Evolutionary conservation across 2,329 filamentous ascomycete genomes (phyloP).

Genomic region (Penicillium occitanis): DNA sequence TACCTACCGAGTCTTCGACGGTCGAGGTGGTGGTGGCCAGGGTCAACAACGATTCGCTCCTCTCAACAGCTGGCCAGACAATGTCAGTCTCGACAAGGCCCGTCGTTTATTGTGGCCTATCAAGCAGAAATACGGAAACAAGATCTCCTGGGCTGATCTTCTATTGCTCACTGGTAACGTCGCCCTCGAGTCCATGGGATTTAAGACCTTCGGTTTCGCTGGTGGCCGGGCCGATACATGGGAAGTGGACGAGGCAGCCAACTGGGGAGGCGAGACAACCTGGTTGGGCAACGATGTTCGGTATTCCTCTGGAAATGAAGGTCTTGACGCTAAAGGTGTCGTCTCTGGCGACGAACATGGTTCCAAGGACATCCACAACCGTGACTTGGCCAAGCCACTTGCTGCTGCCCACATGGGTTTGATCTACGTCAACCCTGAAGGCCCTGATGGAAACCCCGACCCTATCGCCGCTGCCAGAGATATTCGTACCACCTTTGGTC

Average conservation of each 20-base stretch:
- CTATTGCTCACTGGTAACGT: constrained; percentile 72
- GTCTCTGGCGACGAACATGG: constrained; percentile 44
- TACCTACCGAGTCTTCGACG: constrained; percentile 73
- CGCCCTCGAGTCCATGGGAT: constrained; percentile 73
- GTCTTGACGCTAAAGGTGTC: constrained; percentile 44
- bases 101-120: constrained; percentile 76
- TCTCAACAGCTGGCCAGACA: constrained; percentile 80
- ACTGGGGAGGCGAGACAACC: constrained; percentile 74
- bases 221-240: constrained; percentile 71
- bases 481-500: constrained; percentile 71
- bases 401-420: constrained; percentile 71
- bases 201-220: constrained; percentile 71
- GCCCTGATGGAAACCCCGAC: constrained; percentile 70
- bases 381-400: constrained; percentile 67
- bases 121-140: constrained; percentile 82
- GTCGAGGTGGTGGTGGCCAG: constrained; percentile 70
- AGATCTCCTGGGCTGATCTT: constrained; percentile 78
- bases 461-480: constrained; percentile 67
- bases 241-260: constrained; percentile 72
- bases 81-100: constrained; percentile 75
- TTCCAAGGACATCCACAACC: constrained; percentile 55
- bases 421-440: constrained; percentile 81
- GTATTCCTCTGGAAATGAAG: constrained; percentile 57
- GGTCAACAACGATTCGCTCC: constrained; percentile 79
- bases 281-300: constrained; percentile 74